A percentile compares a stretch with the other conserved stretches of the same genome.
Evolutionary conservation across 495 filamentous ascomycete genomes (phyloP).

Genomic region (Hypoxylon cercidicola): DNA sequence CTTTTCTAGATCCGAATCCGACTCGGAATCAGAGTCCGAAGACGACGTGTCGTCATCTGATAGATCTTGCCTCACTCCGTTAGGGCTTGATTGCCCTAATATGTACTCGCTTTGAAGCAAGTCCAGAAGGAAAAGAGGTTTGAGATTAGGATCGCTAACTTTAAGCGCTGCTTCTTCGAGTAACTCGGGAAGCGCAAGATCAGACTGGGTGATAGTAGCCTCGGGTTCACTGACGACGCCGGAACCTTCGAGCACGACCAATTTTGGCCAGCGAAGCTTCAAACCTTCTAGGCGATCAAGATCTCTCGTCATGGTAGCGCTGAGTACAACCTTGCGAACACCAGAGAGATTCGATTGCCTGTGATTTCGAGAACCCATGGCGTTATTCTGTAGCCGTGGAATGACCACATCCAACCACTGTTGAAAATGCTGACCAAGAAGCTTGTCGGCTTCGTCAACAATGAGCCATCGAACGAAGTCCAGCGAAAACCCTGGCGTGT

Average conservation of each 20-base stretch:
- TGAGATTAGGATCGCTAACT: slow-evolving; percentile 77
- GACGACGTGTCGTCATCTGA: slow-evolving; percentile 45
- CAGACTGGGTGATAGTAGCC: slow-evolving; percentile 34
- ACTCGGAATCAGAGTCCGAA: slow-evolving; percentile 48
- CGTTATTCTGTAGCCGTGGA: slow-evolving; percentile 65
- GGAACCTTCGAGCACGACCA: slow-evolving; percentile 75
- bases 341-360: slow-evolving; percentile 60
- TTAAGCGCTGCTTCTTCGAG: slow-evolving; percentile 79
- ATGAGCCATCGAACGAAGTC: slow-evolving; percentile 83
- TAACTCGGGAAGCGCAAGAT: slow-evolving; percentile 71
- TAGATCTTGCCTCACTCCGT: slow-evolving; percentile 10
- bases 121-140: slow-evolving; percentile 82
- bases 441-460: slow-evolving; percentile 92
- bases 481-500: slow-evolving; percentile 81
- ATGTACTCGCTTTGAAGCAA: slow-evolving; percentile 62
- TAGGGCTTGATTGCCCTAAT: slow-evolving; percentile 13
- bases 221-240: slow-evolving; percentile 40
- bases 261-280: slow-evolving; percentile 75
- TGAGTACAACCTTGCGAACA: slow-evolving; percentile 80
- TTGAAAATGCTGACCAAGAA: slow-evolving; percentile 92
- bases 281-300: slow-evolving; percentile 80
- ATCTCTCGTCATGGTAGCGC: slow-evolving; percentile 94
- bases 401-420: slow-evolving; percentile 86
- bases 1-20: slow-evolving; percentile 24
- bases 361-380: slow-evolving; percentile 55